A percentile compares a stretch with the other conserved stretches of the same genome.
phyloP scores from a whole-genome alignment of 305 asterid genomes.

The Fraxinus nigra region DNA sequence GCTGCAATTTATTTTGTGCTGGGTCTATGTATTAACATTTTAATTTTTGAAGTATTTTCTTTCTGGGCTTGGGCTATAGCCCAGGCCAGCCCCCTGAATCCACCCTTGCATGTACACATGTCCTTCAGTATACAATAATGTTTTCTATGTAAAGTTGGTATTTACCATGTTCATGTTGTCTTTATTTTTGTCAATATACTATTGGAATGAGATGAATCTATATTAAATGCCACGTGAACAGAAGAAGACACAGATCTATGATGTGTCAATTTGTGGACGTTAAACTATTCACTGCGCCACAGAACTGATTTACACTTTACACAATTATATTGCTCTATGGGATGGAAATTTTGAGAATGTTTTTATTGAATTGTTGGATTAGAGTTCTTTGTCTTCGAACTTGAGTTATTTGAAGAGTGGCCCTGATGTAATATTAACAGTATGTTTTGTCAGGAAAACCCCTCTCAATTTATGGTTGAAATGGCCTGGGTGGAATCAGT shows the following conservation, averaged over 20 bases:
- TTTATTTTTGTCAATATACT: neutral
- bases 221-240: neutral
- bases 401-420: neutral
- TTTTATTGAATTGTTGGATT: neutral
- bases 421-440: constrained; percentile 4
- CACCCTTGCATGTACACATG: neutral
- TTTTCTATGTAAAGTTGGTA: neutral
- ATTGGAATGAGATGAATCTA: neutral
- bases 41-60: too few species aligned
- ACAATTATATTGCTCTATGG: neutral
- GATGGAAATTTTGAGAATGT: neutral
- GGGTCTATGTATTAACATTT: neutral
- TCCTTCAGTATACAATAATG: neutral
- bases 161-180: neutral
- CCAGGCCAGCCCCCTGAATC: neutral
- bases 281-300: constrained; percentile 6
- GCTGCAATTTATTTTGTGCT: neutral
- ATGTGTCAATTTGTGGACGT: constrained; percentile 7
- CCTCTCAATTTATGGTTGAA: constrained; percentile 78
- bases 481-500: constrained; percentile 78
- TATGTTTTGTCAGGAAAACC: constrained; percentile 65
- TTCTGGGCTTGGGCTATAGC: too few species aligned
- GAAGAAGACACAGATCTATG: neutral
- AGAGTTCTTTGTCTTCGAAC: neutral
- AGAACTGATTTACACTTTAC: neutral